These are phyloP conservation scores for Vaucheria bursata DNA, from an alignment of 352 stramenopile genomes.

Conservation along the genomic window DNA sequence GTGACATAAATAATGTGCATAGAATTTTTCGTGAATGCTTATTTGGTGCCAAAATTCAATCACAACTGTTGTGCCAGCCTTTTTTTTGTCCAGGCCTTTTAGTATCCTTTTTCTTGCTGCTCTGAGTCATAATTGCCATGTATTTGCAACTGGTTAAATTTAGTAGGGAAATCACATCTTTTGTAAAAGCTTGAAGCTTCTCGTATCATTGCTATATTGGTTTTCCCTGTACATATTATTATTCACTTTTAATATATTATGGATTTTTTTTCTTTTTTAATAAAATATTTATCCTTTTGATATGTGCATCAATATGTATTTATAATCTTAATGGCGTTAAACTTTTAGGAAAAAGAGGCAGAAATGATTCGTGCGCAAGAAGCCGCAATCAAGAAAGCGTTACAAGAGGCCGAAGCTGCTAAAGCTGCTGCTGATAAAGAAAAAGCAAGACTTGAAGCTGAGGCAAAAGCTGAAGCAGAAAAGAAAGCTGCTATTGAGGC, in stretches of 20 bases:
- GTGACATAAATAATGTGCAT: background rate
- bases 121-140: too few relatives aligned
- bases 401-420: conserved; percentile 18
- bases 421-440: conserved; percentile 8
- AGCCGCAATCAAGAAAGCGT: conserved; percentile 23
- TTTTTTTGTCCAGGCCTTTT: conserved; percentile 4
- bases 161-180: too few relatives aligned
- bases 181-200: too few relatives aligned
- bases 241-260: too few relatives aligned
- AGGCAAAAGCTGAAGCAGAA: background rate
- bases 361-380: conserved; percentile 22
- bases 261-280: too few relatives aligned
- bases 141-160: too few relatives aligned
- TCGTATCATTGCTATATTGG: too few relatives aligned
- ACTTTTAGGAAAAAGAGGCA: conserved; percentile 21
- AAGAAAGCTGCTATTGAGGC: conserved; percentile 9
- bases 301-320: too few relatives aligned
- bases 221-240: too few relatives aligned
- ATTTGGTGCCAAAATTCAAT: background rate
- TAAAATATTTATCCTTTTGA: too few relatives aligned
- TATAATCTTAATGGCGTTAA: too few relatives aligned
- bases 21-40: background rate
- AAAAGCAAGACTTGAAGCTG: conserved; percentile 4
- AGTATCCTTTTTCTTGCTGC: too few relatives aligned
- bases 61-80: background rate